These are phyloP conservation scores for Pichia membranifaciens DNA, from an alignment of 805 yeast species.

Conservation along the genomic window DNA sequence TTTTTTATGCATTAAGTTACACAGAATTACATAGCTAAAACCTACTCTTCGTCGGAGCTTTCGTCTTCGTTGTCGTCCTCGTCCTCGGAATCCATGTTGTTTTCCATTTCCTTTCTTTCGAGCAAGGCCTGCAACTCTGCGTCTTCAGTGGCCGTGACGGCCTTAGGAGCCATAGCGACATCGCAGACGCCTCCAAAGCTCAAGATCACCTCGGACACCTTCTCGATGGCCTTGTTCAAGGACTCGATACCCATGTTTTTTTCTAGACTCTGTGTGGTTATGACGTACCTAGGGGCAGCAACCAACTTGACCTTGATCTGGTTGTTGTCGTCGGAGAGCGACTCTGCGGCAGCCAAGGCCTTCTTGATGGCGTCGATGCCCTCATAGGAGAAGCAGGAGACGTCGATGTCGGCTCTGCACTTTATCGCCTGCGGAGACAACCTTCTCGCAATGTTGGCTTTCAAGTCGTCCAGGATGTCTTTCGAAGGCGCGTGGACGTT, in stretches of 20 bases:
- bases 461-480: slow-evolving; percentile 77
- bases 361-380: slow-evolving; percentile 95
- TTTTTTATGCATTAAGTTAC: too few species aligned
- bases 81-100: slow-evolving; percentile 76
- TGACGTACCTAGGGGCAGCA: slow-evolving; percentile 94
- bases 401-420: slow-evolving; percentile 97
- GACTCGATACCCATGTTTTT: slow-evolving; percentile 81
- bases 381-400: slow-evolving; percentile 93
- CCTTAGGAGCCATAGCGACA: slow-evolving; percentile 97
- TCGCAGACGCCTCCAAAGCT: slow-evolving; percentile 80
- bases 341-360: slow-evolving; percentile 85
- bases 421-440: slow-evolving; percentile 97
- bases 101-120: slow-evolving; percentile 89
- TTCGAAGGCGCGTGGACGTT: slow-evolving; percentile 57
- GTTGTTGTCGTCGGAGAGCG: slow-evolving; percentile 71
- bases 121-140: slow-evolving; percentile 94
- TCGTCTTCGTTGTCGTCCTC: slow-evolving; percentile 34
- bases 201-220: slow-evolving; percentile 63
- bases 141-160: slow-evolving; percentile 97
- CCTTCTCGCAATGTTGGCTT: slow-evolving; percentile 82
- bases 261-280: slow-evolving; percentile 89
- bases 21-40: not conserved
- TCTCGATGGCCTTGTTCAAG: slow-evolving; percentile 73
- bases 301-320: slow-evolving; percentile 91
- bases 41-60: slow-evolving; percentile 14